These are phyloP conservation scores for Trypanosoma grayi DNA, from an alignment of 208 protist genomes.

Conservation along the genomic window DNA sequence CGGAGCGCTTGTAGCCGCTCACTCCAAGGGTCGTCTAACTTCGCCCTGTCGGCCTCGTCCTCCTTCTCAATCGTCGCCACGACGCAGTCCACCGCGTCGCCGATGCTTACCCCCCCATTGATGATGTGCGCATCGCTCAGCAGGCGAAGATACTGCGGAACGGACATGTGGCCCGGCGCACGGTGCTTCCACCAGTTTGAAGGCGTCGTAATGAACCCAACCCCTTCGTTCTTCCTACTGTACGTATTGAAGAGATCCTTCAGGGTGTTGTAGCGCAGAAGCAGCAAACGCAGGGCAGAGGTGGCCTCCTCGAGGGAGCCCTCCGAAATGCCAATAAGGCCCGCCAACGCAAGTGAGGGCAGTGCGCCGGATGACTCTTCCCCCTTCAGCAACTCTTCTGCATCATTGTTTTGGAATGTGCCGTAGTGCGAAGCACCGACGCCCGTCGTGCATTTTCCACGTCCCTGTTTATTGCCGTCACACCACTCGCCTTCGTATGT, in stretches of 20 bases:
- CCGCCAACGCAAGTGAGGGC: conserved; percentile 33
- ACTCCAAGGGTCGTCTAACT: conserved; percentile 9
- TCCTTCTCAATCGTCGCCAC: conserved; percentile 38
- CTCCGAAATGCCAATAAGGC: conserved; percentile 38
- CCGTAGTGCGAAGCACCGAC: conserved; percentile 46
- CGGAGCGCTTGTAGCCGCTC: background rate
- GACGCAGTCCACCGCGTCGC: conserved; percentile 49
- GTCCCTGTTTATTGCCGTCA: conserved; percentile 51
- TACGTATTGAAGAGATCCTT: conserved; percentile 57
- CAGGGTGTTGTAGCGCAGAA: conserved; percentile 69
- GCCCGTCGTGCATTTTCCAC: conserved; percentile 52
- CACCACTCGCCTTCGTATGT: conserved; percentile 81
- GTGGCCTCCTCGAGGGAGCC: conserved; percentile 23
- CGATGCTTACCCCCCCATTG: conserved; percentile 43
- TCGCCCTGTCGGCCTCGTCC: background rate
- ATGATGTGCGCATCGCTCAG: conserved; percentile 60
- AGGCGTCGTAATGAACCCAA: conserved; percentile 57
- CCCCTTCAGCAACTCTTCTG: conserved; percentile 15
- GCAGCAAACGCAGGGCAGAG: conserved; percentile 36
- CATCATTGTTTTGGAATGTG: conserved; percentile 24
- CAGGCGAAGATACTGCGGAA: conserved; percentile 67
- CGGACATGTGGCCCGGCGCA: conserved; percentile 48
- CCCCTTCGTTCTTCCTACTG: conserved; percentile 27
- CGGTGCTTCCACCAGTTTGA: conserved; percentile 76
- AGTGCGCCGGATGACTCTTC: conserved; percentile 25